Percentiles rank a stretch among this genome's conserved stretches.
Conservation (phyloP, 2,329 filamentous ascomycete genomes). For the Pseudocercospora eumusae region DNA sequence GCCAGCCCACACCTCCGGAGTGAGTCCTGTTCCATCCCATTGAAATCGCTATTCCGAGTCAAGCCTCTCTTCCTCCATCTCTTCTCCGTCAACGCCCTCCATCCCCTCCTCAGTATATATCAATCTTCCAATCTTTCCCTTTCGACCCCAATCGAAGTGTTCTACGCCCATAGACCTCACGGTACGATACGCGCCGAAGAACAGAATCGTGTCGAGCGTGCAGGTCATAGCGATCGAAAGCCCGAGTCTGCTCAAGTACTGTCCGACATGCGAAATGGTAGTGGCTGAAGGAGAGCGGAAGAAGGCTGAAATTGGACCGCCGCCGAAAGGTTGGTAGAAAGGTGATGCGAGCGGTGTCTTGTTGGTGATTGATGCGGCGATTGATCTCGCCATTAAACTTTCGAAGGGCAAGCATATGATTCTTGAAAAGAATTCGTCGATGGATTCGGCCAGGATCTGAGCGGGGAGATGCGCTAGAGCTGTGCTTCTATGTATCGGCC, state of each 20-base stretch:
- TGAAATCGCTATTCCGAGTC: no score
- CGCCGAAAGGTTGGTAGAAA: slow-evolving; percentile 19
- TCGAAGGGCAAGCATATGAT: slow-evolving; percentile 34
- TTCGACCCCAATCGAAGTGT: slow-evolving; percentile 29
- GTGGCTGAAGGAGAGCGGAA: slow-evolving; percentile 5
- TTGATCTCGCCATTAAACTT: slow-evolving; percentile 28
- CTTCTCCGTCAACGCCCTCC: background rate
- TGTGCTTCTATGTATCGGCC: slow-evolving; percentile 27
- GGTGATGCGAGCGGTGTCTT: slow-evolving; percentile 6
- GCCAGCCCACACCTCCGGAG: no score
- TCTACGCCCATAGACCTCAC: slow-evolving; percentile 24
- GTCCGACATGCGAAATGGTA: background rate
- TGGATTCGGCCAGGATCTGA: slow-evolving; percentile 24
- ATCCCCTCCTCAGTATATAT: slow-evolving; percentile 14
- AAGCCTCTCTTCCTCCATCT: background rate
- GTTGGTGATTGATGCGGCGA: slow-evolving; percentile 19
- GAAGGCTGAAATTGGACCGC: slow-evolving; percentile 14
- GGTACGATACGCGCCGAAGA: slow-evolving; percentile 26
- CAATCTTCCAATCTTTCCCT: slow-evolving; percentile 15
- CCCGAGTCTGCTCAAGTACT: slow-evolving; percentile 29
- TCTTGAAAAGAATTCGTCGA: slow-evolving; percentile 29
- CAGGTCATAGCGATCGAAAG: slow-evolving; percentile 28
- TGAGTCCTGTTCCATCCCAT: no score
- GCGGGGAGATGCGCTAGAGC: slow-evolving; percentile 31
- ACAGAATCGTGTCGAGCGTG: slow-evolving; percentile 26